Evolutionary conservation across 1,139 yeast genomes (phyloP).

Genomic region (Lodderomyces orthopsilosis): DNA sequence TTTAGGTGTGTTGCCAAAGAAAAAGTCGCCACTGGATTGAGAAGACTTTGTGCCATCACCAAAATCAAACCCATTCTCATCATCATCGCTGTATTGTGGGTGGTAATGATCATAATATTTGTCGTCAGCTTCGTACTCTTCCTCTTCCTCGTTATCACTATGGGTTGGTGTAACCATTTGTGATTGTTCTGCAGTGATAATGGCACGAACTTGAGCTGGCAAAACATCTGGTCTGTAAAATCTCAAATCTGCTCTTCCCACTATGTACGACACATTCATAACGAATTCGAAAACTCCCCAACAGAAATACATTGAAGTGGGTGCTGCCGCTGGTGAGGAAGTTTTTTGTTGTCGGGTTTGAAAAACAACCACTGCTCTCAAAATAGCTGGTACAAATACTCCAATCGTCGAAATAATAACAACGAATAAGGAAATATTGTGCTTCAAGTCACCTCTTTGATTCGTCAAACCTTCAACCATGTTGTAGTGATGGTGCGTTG

Average conservation of each 20-base stretch:
- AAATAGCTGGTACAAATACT: constrained; percentile 54
- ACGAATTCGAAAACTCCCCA: constrained; percentile 61
- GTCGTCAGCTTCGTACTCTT: constrained; percentile 6
- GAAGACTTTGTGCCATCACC: not conserved
- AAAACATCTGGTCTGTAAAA: constrained; percentile 72
- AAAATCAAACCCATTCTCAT: constrained; percentile 1
- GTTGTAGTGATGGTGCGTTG: constrained; percentile 41
- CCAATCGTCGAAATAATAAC: constrained; percentile 52
- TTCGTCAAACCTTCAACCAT: constrained; percentile 43
- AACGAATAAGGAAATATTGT: constrained; percentile 45
- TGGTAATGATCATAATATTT: constrained; percentile 7
- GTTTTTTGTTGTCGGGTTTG: constrained; percentile 24
- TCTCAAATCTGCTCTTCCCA: constrained; percentile 67
- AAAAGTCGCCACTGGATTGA: constrained; percentile 1
- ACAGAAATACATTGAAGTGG: constrained; percentile 59
- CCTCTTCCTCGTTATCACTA: constrained; percentile 9
- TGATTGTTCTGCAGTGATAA: constrained; percentile 46
- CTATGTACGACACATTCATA: constrained; percentile 51
- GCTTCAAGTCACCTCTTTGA: constrained; percentile 45
- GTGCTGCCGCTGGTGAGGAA: constrained; percentile 26
- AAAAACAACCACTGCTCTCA: constrained; percentile 58
- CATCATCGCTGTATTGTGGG: constrained; percentile 4
- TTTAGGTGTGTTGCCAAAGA: not conserved
- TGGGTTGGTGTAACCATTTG: constrained; percentile 16
- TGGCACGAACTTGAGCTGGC: constrained; percentile 36